phyloP scores from a whole-genome alignment of 306 rosid species.

The Carpinus fangiana region DNA sequence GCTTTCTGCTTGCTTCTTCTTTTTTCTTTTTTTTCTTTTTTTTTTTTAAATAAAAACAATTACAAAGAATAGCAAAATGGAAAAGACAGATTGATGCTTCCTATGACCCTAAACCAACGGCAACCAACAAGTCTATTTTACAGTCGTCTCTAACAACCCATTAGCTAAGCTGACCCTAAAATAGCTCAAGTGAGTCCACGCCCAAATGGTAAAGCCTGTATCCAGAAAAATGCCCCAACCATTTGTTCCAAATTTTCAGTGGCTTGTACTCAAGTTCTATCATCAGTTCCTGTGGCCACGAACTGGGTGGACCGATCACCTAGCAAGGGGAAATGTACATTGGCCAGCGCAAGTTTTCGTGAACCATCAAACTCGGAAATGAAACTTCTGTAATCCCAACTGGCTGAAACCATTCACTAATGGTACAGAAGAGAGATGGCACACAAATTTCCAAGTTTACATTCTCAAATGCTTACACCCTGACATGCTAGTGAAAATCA shows the following conservation, averaged over 20 bases:
- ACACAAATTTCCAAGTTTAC: too few relatives aligned
- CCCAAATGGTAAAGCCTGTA: neutral
- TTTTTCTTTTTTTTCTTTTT: too few relatives aligned
- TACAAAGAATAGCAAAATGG: neutral
- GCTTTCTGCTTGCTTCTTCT: neutral
- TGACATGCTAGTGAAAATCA: too few relatives aligned
- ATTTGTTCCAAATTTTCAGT: neutral
- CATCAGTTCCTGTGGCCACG: neutral
- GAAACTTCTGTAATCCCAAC: neutral
- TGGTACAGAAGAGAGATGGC: neutral
- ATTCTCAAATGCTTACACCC: too few relatives aligned
- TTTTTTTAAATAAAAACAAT: neutral
- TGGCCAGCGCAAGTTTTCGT: neutral
- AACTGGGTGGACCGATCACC: neutral
- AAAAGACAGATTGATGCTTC: neutral
- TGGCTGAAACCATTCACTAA: neutral
- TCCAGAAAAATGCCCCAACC: neutral
- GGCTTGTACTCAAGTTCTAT: neutral
- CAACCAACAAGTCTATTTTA: neutral
- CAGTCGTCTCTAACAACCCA: neutral
- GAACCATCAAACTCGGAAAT: neutral
- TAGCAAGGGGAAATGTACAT: neutral
- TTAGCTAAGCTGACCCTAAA: neutral
- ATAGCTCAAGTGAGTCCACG: neutral
- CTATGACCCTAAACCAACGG: neutral